Evolutionary conservation across 1,139 yeast species (phyloP).

Genomic region (Kodamaea plutei): DNA sequence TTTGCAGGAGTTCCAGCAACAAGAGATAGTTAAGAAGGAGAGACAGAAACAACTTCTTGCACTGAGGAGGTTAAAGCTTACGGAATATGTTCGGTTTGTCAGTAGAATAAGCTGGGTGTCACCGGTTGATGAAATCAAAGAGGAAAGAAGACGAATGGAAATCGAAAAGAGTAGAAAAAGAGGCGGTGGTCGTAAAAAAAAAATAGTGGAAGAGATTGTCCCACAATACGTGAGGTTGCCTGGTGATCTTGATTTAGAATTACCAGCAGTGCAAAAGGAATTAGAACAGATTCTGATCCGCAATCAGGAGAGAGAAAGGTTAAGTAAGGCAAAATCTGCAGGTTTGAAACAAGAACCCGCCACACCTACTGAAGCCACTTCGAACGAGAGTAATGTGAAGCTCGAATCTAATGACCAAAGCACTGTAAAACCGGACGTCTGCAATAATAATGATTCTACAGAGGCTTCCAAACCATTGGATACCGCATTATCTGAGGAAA

Average conservation of each 20-base stretch:
- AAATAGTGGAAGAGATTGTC: constrained; percentile 4
- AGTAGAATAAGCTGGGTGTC: constrained; percentile 37
- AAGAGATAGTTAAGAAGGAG: constrained; percentile 78
- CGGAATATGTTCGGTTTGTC: constrained; percentile 49
- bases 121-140: constrained; percentile 56
- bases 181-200: constrained; percentile 35
- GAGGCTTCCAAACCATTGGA: background rate
- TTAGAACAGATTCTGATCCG: constrained; percentile 14
- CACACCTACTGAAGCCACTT: constrained; percentile 2
- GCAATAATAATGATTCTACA: background rate
- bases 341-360: constrained; percentile 3
- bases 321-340: no score
- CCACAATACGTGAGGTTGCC: constrained; percentile 21
- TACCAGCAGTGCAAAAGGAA: constrained; percentile 32
- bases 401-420: background rate
- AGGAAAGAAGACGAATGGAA: constrained; percentile 24
- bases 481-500: background rate
- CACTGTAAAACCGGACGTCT: no score
- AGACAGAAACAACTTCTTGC: constrained; percentile 68
- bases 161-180: constrained; percentile 17
- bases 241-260: constrained; percentile 35
- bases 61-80: constrained; percentile 57
- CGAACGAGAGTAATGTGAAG: background rate
- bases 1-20: constrained; percentile 72
- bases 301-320: constrained; percentile 7